These are phyloP conservation scores for Ambrosiella beaveri DNA, from an alignment of 2,329 filamentous ascomycete genomes.

Conservation along the genomic window DNA sequence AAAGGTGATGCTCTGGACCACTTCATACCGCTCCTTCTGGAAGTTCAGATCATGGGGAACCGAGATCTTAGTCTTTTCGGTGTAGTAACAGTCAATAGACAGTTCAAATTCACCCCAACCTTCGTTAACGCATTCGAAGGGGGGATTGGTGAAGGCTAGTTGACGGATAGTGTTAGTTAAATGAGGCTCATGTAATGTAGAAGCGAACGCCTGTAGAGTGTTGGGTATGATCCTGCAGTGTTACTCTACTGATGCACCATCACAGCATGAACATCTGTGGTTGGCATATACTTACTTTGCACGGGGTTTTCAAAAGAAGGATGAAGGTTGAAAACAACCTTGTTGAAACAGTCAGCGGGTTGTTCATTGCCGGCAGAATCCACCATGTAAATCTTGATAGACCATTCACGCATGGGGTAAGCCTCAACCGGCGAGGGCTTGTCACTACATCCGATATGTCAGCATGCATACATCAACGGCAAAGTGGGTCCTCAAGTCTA, in stretches of 20 bases:
- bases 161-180: not conserved
- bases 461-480: not conserved
- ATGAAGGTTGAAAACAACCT: slow-evolving; percentile 83
- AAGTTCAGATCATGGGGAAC: slow-evolving; percentile 90
- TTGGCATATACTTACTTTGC: slow-evolving; percentile 51
- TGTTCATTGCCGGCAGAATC: slow-evolving; percentile 76
- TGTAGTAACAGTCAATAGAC: slow-evolving; percentile 63
- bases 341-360: slow-evolving; percentile 72
- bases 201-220: not conserved
- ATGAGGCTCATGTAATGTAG: slow-evolving; percentile 13
- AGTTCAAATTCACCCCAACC: slow-evolving; percentile 99
- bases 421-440: slow-evolving; percentile 69
- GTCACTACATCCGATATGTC: slow-evolving; percentile 35
- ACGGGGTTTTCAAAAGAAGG: slow-evolving; percentile 77
- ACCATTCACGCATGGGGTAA: slow-evolving; percentile 88
- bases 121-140: slow-evolving; percentile 81
- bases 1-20: slow-evolving; percentile 65
- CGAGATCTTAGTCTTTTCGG: slow-evolving; percentile 71
- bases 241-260: not conserved
- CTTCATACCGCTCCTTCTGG: slow-evolving; percentile 61
- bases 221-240: not conserved
- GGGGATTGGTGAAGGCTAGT: slow-evolving; percentile 61
- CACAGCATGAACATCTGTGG: not conserved
- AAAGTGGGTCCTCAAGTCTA: not conserved
- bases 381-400: slow-evolving; percentile 65